Percentiles rank a stretch among this genome's conserved stretches.
These are phyloP conservation scores for Trametes sp. DNA, from an alignment of 1,284 basidiomycete species.

Conservation along the genomic window DNA sequence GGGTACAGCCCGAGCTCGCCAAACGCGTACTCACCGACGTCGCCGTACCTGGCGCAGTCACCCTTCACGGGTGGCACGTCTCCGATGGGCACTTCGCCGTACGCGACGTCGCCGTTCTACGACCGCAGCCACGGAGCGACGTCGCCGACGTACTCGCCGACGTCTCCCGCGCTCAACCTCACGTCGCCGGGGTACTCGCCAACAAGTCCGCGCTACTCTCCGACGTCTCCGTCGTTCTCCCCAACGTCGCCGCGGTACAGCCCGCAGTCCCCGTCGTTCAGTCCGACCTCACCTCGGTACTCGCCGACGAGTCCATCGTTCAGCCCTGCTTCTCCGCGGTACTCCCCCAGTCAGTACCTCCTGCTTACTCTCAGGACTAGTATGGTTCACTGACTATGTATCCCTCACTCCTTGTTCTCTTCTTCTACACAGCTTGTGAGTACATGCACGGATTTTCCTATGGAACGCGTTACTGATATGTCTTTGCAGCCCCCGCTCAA, in stretches of 20 bases:
- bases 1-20: slow-evolving; percentile 87
- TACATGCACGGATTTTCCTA: not conserved
- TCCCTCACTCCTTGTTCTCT: slow-evolving; percentile 27
- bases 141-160: slow-evolving; percentile 88
- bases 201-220: slow-evolving; percentile 87
- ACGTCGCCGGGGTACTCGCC: slow-evolving; percentile 89
- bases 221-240: slow-evolving; percentile 87
- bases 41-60: slow-evolving; percentile 87
- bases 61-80: slow-evolving; percentile 82
- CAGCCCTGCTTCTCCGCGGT: slow-evolving; percentile 86
- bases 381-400: too few relatives aligned
- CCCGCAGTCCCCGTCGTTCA: slow-evolving; percentile 85
- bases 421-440: slow-evolving; percentile 61
- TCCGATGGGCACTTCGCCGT: slow-evolving; percentile 81
- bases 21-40: slow-evolving; percentile 87
- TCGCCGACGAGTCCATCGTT: slow-evolving; percentile 88
- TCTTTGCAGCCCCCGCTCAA: slow-evolving; percentile 65
- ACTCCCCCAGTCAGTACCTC: slow-evolving; percentile 77
- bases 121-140: slow-evolving; percentile 72
- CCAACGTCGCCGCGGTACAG: slow-evolving; percentile 86
- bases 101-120: slow-evolving; percentile 83
- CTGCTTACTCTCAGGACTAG: slow-evolving; percentile 15
- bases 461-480: slow-evolving; percentile 18
- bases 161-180: slow-evolving; percentile 79
- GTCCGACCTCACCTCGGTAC: slow-evolving; percentile 84